Conservation (phyloP, 306 rosid genomes). For the Acacia crassicarpa region DNA sequence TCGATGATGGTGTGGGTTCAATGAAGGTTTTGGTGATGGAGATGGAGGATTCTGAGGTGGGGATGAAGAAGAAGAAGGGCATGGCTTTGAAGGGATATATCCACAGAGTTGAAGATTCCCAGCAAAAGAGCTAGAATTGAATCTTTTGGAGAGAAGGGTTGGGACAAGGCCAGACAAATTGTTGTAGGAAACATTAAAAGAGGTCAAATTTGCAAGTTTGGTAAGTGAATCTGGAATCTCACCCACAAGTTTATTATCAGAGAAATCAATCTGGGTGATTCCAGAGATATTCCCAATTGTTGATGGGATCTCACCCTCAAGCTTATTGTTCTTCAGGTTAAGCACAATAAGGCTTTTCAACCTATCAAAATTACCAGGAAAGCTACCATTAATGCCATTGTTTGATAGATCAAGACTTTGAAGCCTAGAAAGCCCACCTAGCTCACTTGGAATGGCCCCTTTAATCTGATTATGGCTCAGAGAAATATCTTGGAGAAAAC, state of each 20-base stretch:
- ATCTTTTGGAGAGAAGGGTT: conserved; percentile 56
- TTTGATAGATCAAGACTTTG: conserved; percentile 69
- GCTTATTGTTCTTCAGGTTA: conserved; percentile 59
- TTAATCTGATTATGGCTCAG: conserved; percentile 62
- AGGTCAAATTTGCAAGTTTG: conserved; percentile 58
- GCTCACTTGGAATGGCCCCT: conserved; percentile 67
- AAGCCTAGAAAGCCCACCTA: conserved; percentile 64
- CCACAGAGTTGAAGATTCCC: conserved; percentile 91
- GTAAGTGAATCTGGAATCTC: conserved; percentile 69
- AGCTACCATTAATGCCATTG: conserved; percentile 72
- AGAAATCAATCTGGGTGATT: conserved; percentile 61
- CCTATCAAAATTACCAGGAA: conserved; percentile 54
- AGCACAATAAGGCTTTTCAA: conserved; percentile 66
- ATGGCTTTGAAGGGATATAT: conserved; percentile 53
- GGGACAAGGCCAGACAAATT: conserved; percentile 90
- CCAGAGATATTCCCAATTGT: conserved; percentile 75
- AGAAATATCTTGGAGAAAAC: conserved; percentile 55
- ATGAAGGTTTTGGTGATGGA: conserved; percentile 47
- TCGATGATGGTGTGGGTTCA: conserved; percentile 41
- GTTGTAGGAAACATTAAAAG: conserved; percentile 83
- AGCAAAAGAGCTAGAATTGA: conserved; percentile 80
- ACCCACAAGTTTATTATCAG: conserved; percentile 61
- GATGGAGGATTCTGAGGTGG: conserved; percentile 54
- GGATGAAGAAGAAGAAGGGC: conserved; percentile 49
- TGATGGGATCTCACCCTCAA: conserved; percentile 76